Evolutionary conservation across 768 basidiomycete species (phyloP).

Genomic region (Hericium erinaceus): DNA sequence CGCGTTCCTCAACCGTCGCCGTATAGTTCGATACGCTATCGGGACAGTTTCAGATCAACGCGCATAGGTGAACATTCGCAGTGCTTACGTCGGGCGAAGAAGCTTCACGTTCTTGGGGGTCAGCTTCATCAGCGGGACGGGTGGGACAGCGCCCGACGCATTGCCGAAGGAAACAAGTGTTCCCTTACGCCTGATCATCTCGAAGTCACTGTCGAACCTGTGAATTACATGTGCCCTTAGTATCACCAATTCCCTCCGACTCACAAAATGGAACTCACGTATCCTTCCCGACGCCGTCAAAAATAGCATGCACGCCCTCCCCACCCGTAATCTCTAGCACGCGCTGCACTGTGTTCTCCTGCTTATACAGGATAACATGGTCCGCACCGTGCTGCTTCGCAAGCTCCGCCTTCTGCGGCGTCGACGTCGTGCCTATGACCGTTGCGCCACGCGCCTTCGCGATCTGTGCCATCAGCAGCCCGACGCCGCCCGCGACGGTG

Average conservation of each 20-base stretch:
- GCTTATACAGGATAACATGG: conserved; percentile 76
- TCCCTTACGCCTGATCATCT: conserved; percentile 75
- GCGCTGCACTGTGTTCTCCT: conserved; percentile 64
- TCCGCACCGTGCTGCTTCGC: conserved; percentile 76
- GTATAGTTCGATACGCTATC: conserved; percentile 64
- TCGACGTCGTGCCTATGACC: conserved; percentile 91
- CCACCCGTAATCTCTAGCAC: conserved; percentile 72
- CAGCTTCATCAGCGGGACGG: conserved; percentile 67
- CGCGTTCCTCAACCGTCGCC: conserved; percentile 63
- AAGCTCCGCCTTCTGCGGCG: conserved; percentile 69
- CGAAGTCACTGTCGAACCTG: conserved; percentile 76
- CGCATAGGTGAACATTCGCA: neutral
- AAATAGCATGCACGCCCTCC: conserved; percentile 77
- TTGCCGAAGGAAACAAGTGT: conserved; percentile 89
- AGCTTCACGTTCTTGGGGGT: conserved; percentile 76
- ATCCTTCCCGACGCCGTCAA: conserved; percentile 95
- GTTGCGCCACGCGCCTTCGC: conserved; percentile 69
- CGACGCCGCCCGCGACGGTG: conserved; percentile 89
- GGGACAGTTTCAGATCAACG: neutral
- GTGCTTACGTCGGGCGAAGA: conserved; percentile 60
- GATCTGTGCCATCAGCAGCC: conserved; percentile 57
- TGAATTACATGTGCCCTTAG: neutral
- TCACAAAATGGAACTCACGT: conserved; percentile 45
- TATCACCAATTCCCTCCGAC: neutral
- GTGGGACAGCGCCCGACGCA: conserved; percentile 76